These are phyloP conservation scores for Brassica rapa DNA, from an alignment of 345 rosid genomes.

Conservation along the genomic window DNA sequence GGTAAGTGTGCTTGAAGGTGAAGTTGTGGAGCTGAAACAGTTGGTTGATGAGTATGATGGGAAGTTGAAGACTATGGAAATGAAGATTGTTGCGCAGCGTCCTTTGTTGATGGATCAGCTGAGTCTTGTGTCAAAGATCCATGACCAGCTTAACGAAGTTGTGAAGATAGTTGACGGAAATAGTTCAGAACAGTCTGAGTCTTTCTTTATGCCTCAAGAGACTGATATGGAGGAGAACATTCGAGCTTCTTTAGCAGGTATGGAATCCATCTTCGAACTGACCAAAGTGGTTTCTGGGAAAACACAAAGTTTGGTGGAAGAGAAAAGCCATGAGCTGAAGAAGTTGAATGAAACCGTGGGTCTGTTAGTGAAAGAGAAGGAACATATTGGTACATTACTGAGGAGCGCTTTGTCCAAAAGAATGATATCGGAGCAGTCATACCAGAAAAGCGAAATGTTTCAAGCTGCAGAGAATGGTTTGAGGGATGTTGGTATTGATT, in stretches of 20 bases:
- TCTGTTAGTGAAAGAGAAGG: constrained; percentile 78
- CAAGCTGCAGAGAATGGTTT: constrained; percentile 88
- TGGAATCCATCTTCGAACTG: constrained; percentile 81
- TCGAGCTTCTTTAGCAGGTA: constrained; percentile 89
- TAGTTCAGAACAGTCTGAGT: constrained; percentile 72
- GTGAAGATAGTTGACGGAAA: constrained; percentile 61
- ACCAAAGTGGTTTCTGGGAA: constrained; percentile 63
- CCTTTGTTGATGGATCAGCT: constrained; percentile 80
- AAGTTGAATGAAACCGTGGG: constrained; percentile 70
- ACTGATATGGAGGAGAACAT: constrained; percentile 83
- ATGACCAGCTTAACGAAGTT: constrained; percentile 62
- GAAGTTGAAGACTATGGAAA: constrained; percentile 60
- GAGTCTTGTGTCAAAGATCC: constrained; percentile 77
- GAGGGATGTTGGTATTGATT: constrained; percentile 72
- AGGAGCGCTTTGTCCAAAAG: constrained; percentile 86
- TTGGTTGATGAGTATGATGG: constrained; percentile 75
- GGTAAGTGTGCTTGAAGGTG: constrained; percentile 52
- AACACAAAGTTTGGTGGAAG: constrained; percentile 60
- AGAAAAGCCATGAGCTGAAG: constrained; percentile 64
- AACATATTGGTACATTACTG: constrained; percentile 81
- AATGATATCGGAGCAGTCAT: constrained; percentile 54
- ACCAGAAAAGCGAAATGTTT: constrained; percentile 66
- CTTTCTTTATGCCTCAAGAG: constrained; percentile 83
- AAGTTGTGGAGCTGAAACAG: constrained; percentile 59
- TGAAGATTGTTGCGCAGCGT: constrained; percentile 65